phyloP scores from a whole-genome alignment of 306 rosid genomes.

The Carpinus fangiana region DNA sequence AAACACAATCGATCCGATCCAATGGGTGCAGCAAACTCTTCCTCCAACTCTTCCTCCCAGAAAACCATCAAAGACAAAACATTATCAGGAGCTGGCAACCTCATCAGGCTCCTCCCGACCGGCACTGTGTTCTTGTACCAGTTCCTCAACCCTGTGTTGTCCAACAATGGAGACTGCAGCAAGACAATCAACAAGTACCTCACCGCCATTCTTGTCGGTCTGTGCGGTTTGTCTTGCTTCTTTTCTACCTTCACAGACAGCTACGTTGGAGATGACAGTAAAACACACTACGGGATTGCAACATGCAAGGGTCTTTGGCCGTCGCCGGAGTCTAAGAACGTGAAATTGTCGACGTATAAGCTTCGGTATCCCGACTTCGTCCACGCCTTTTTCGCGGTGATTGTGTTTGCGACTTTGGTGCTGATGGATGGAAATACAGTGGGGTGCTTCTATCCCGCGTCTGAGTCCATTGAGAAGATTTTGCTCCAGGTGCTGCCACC shows the following conservation, averaged over 20 bases:
- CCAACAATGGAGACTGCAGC: slow-evolving; percentile 69
- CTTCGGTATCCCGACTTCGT: slow-evolving; percentile 65
- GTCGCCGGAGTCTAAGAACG: slow-evolving; percentile 32
- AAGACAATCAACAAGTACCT: slow-evolving; percentile 47
- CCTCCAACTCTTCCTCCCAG: neutral
- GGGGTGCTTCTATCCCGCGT: slow-evolving; percentile 51
- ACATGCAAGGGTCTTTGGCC: slow-evolving; percentile 73
- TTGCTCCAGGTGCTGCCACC: slow-evolving; percentile 66
- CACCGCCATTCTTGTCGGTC: slow-evolving; percentile 32
- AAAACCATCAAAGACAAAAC: slow-evolving; percentile 10
- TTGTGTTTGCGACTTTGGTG: slow-evolving; percentile 58
- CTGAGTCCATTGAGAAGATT: slow-evolving; percentile 38
- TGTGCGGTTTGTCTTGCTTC: slow-evolving; percentile 58
- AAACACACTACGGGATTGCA: slow-evolving; percentile 52
- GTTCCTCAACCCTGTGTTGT: slow-evolving; percentile 62
- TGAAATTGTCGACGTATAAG: slow-evolving; percentile 46
- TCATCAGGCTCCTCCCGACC: slow-evolving; percentile 71
- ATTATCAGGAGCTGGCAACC: slow-evolving; percentile 55
- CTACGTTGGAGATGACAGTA: slow-evolving; percentile 56
- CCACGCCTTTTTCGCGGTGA: slow-evolving; percentile 49
- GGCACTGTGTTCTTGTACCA: slow-evolving; percentile 78
- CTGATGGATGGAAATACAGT: slow-evolving; percentile 12
- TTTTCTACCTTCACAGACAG: slow-evolving; percentile 84
- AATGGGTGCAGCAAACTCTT: slow-evolving; percentile 29
- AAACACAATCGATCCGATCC: too few species aligned